Evolutionary conservation across 2,329 filamentous ascomycete genomes (phyloP), one percentile per base, ranked within the genome.

Genomic region (Colletotrichum shisoi): DNA sequence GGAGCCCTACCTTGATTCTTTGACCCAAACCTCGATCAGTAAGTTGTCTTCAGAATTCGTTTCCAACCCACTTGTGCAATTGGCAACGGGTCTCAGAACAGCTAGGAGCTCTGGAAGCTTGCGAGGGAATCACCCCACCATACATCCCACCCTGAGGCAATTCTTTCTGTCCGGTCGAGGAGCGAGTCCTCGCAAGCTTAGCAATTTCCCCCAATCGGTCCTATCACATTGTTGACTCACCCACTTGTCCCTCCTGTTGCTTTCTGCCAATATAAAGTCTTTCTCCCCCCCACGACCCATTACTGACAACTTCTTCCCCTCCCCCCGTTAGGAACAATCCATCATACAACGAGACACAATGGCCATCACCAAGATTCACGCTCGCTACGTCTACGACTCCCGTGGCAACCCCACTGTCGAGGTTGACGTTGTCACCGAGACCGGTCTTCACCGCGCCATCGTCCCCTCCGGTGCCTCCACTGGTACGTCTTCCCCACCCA

Each of bases 371-470:
- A 94, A 94, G 87, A 87, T 95, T 79, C 91, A 94, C 87, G 92
- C 91, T 78, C 91, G 95, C 79, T 94, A 91, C 78, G 93, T 99
- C 85, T 99, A 94, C 89, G 95, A 99, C 88, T 98, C 95, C 81
- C 94, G 95, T 79, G 88, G 88, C 80, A 99, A 99, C 90, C 95
- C 95, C 77, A 99, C 95, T 79, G 93, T 96, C 78, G 93, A 97
- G 87, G 93, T 96, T 75, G 93, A 96, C 80, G 88, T 96, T 75
- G 90, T 95, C 83, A 96, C 92, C 75, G 91, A 95, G 84, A 94
- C 90, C 74, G 93, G 93, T 77, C 90, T 96, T 70, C 93, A 96
- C 88, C 92, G 93, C 78, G 92, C 93, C 80, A 96, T 96, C 79
- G 93, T 96, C 71, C 93, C 93, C 76, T 96, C 93, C 72, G 93